Evolutionary conservation across 2,329 filamentous ascomycete genomes (phyloP), one percentile per base, ranked within the genome.

Genomic region (Paraphoma sp.): DNA sequence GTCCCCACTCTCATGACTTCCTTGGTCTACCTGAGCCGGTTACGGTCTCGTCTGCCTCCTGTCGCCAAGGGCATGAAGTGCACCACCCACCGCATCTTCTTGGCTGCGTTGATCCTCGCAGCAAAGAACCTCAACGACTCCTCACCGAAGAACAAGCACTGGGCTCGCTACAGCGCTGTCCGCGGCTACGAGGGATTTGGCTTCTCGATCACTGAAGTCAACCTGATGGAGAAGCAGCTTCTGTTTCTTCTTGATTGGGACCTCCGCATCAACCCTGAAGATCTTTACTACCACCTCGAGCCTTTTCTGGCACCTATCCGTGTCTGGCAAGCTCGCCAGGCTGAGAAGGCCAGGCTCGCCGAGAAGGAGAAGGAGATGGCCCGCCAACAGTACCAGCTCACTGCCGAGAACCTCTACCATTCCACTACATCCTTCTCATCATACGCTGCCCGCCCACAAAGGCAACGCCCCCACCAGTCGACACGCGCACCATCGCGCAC

Each of bases 111-210:
- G 65, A 95, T 95, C 73, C 82, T 89, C 48, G 88, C 95, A 1
- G 94, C 95, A 69, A 99, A 99, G 88, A 97, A 97, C 78, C 86
- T 98, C 68, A 98, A 99, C 78, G 95, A 98, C 83, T 97, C 93
- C 59, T 97, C 93, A 11, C 95, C 95, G 62, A 98, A 98, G 88
- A 99, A 99, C 87, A 98, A 98, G 88, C 95, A 99, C 84, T 99
- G 95, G 95, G 93, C 95, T 64, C 89, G 88, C 71, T 99, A 98
- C 83, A 96, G 90, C 57, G 82, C 89, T 70, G 89, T 97, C 67
- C 84, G 84, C 60, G 87, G 86, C 51, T 89, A 83, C 76, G 87
- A 88, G 10, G 86, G 83, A 72, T 99, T 98, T 72, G 91, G 93
- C 68, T 98, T 99, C 84, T 94, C 89, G 70, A 85, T 93, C 66